A percentile compares a stretch with the other conserved stretches of the same genome.
phyloP scores from a whole-genome alignment of 495 filamentous ascomycete species.

The Coniosporium apollinis region DNA sequence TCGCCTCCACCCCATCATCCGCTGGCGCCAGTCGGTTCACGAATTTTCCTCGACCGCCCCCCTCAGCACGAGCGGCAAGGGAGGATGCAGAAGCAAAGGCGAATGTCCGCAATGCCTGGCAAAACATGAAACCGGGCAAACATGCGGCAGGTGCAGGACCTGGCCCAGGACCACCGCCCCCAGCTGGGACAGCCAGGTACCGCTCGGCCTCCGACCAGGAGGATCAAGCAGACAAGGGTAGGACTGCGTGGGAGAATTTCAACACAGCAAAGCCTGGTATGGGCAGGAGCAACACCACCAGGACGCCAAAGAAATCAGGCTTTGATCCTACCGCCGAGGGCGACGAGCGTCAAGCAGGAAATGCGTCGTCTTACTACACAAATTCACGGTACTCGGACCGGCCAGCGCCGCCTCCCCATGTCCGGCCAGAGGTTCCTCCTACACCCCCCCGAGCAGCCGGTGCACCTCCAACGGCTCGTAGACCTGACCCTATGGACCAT shows the following conservation, averaged over 20 bases:
- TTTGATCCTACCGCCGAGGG: constrained; percentile 21
- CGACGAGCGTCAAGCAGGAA: constrained; percentile 15
- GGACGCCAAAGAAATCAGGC: constrained; percentile 25
- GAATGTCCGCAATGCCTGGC: constrained; percentile 49
- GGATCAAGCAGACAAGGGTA: constrained; percentile 15
- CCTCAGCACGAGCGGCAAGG: constrained; percentile 24
- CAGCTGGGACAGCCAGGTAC: constrained; percentile 5
- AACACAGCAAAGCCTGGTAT: constrained; percentile 23
- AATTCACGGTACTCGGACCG: not conserved
- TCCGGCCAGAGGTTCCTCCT: constrained; percentile 8
- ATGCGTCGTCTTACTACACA: constrained; percentile 3
- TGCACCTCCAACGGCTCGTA: constrained; percentile 28
- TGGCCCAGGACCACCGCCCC: constrained; percentile 5
- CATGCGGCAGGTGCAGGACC: constrained; percentile 6
- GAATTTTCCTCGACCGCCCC: constrained; percentile 18
- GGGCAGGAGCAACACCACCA: constrained; percentile 26
- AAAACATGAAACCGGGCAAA: constrained; percentile 42
- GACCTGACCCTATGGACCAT: constrained; percentile 30
- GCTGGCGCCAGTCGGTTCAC: constrained; percentile 21
- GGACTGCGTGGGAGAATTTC: constrained; percentile 29
- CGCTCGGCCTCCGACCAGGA: constrained; percentile 5
- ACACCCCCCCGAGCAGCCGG: constrained; percentile 13
- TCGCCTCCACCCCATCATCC: constrained; percentile 8
- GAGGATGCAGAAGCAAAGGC: constrained; percentile 38
- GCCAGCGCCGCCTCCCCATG: constrained; percentile 4